Conservation (phyloP, 768 basidiomycete genomes). For the Tephrocybe sp. region DNA sequence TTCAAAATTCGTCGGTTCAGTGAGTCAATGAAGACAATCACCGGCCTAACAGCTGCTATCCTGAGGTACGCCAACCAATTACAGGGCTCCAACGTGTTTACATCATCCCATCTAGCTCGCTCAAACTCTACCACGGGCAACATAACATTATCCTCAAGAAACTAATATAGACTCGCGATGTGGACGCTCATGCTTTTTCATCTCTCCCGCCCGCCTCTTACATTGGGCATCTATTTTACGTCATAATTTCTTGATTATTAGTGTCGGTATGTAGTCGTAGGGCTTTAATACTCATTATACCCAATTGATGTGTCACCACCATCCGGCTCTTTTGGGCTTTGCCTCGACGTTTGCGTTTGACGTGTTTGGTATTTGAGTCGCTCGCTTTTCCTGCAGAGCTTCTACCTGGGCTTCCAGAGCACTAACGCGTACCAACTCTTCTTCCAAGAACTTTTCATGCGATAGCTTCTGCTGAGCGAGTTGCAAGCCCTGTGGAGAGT, state of each 20-base stretch:
- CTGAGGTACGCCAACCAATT: constrained; percentile 52
- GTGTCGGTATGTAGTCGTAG: constrained; percentile 1
- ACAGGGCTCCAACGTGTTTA: constrained; percentile 7
- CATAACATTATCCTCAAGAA: constrained; percentile 59
- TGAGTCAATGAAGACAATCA: constrained; percentile 57
- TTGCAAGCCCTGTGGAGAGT: constrained; percentile 56
- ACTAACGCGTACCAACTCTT: constrained; percentile 51
- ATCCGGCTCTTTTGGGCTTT: constrained; percentile 14
- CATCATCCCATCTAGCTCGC: constrained; percentile 42
- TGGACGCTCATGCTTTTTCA: neutral
- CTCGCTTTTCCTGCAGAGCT: constrained; percentile 32
- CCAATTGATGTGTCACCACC: constrained; percentile 14
- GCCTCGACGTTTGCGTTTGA: neutral
- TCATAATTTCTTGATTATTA: constrained; percentile 10
- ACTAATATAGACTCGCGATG: constrained; percentile 19
- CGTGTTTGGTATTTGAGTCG: constrained; percentile 7
- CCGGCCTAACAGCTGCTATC: constrained; percentile 67
- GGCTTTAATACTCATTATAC: constrained; percentile 7
- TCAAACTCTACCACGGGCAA: constrained; percentile 75
- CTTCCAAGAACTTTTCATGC: constrained; percentile 69
- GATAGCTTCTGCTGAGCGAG: constrained; percentile 59
- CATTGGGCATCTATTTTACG: neutral
- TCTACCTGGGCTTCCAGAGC: constrained; percentile 61
- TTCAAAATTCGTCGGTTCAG: constrained; percentile 65
- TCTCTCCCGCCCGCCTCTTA: neutral